Evolutionary conservation across 23 red algal genomes (phyloP), one percentile per base, ranked within the genome.

Genomic region (Gracilaria vermiculophylla): DNA sequence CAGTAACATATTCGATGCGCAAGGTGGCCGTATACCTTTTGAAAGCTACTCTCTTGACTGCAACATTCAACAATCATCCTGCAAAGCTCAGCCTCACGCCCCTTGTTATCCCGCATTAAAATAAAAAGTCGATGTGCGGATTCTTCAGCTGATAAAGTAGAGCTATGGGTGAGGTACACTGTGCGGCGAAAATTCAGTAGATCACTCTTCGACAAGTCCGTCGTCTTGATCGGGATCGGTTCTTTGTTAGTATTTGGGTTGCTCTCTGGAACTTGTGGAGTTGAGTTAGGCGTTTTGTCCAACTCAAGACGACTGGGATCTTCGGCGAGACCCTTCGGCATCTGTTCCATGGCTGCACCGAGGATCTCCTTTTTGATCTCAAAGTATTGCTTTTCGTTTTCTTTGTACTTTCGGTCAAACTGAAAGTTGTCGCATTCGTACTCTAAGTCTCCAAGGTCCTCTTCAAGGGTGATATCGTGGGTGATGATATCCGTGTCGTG

Each of bases 1-100:
- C 90, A 53, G 31, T 32, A 36, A 79, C 95, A 97, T 45, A 97
- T 88, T 33, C 89, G 95, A 47, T 81, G 44, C 6, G 62, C 90
- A 49, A 97, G 74, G 32, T 90, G 83, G 19, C 89, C 95, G 35
- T 91, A 94, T 44, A 72, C 86, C 29, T 84, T 60, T 33, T 91
- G 41, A 69, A 84, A 97, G 33, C 85, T 90, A 28, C 85, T 83
- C 51, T 97, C 95, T 65, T 94, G 90, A 73, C 80, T 87, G 76
- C 95, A 97, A 69, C 82, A 96, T 53, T 96, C 94, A 36, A 92
- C 50, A 42, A 96, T 85, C 94, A 96, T 96, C 47, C 53, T 53
- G 69, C 86, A 91, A 50, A 96, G 70, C 43, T 96, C 88, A 75
- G 44, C 50, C 51, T 97, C 86, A 9, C 50, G 45, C 6, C 88